These are phyloP conservation scores for Ascochyta viciae-villosae DNA, from an alignment of 2,329 filamentous ascomycete species.

Conservation along the genomic window DNA sequence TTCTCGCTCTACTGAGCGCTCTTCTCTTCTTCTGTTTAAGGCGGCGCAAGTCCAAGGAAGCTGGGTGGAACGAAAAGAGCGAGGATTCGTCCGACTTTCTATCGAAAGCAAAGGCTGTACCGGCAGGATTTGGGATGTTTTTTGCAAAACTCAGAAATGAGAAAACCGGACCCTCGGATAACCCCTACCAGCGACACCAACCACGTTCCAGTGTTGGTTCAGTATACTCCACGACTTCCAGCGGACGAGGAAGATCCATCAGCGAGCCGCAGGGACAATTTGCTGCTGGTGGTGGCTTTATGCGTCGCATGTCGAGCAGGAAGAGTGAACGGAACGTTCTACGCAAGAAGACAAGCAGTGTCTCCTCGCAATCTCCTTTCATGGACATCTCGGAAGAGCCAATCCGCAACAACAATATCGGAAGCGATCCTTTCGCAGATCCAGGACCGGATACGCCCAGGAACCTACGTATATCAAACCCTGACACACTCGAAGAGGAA, in stretches of 20 bases:
- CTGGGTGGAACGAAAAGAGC: slow-evolving; percentile 29
- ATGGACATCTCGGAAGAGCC: slow-evolving; percentile 38
- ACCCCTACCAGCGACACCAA: slow-evolving; percentile 40
- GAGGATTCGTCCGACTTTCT: slow-evolving; percentile 16
- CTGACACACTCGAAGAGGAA: slow-evolving; percentile 8
- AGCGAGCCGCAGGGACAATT: slow-evolving; percentile 39
- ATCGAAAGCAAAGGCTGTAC: slow-evolving; percentile 32
- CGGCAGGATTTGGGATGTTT: slow-evolving; percentile 29
- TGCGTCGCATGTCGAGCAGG: slow-evolving; percentile 41
- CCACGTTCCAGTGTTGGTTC: slow-evolving; percentile 42
- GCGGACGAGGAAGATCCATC: slow-evolving; percentile 34
- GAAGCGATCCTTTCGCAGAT: slow-evolving; percentile 39
- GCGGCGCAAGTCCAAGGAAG: slow-evolving; percentile 37
- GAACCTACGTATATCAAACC: slow-evolving; percentile 38
- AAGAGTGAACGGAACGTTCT: slow-evolving; percentile 42
- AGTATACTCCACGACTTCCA: slow-evolving; percentile 39
- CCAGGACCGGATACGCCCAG: slow-evolving; percentile 30
- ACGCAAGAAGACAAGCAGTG: slow-evolving; percentile 41
- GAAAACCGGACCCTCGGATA: slow-evolving; percentile 34
- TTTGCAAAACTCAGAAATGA: slow-evolving; percentile 40
- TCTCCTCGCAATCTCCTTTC: slow-evolving; percentile 37
- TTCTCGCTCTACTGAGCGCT: slow-evolving; percentile 38
- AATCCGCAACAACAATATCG: slow-evolving; percentile 28
- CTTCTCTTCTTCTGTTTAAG: slow-evolving; percentile 45
- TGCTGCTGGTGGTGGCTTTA: slow-evolving; percentile 32